phyloP scores from a whole-genome alignment of 2,329 filamentous ascomycete genomes.

The Talaromyces sp. region DNA sequence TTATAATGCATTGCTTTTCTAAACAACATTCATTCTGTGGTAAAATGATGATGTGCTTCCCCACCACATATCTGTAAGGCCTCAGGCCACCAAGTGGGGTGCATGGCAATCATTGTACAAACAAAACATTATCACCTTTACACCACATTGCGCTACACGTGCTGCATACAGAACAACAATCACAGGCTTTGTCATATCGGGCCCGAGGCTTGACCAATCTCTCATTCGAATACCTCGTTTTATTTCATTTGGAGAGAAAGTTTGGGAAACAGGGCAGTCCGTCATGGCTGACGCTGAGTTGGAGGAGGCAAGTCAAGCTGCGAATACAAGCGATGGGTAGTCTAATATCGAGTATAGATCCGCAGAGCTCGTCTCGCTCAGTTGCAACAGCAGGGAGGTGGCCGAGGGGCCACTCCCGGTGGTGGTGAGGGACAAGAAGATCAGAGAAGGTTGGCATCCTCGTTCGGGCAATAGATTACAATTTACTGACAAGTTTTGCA shows the following conservation, averaged over 20 bases:
- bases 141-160: background rate
- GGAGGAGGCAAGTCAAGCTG: slow-evolving; percentile 51
- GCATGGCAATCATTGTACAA: background rate
- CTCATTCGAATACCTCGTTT: background rate
- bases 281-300: slow-evolving; percentile 65
- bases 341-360: slow-evolving; percentile 57
- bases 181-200: background rate
- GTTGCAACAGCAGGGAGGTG: slow-evolving; percentile 68
- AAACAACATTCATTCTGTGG: no score
- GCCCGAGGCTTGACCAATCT: background rate
- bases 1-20: no score
- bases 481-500: background rate
- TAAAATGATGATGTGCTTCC: background rate
- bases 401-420: slow-evolving; percentile 47
- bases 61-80: background rate
- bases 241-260: background rate
- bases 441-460: slow-evolving; percentile 57
- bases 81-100: slow-evolving; percentile 19
- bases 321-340: background rate
- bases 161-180: no score
- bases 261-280: background rate
- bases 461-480: background rate
- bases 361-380: slow-evolving; percentile 89
- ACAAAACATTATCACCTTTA: background rate
- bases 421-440: slow-evolving; percentile 59